phyloP scores from a whole-genome alignment of 1,284 basidiomycete species.

The Marasmius sp. region DNA sequence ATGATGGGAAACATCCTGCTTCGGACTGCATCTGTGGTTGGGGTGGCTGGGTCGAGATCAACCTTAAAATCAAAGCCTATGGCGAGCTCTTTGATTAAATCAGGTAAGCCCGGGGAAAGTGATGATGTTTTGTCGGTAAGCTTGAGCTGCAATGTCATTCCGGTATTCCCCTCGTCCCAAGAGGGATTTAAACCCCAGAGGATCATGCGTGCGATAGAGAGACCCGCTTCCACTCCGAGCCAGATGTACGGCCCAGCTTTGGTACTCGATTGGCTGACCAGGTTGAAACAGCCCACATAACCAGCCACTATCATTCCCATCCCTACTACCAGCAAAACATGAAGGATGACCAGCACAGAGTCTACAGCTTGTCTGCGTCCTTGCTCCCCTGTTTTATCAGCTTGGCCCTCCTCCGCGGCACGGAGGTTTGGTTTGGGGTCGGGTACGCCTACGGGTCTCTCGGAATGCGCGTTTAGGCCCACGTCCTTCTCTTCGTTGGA shows the following conservation, averaged over 20 bases:
- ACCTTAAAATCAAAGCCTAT: too few relatives aligned
- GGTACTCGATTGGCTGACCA: neutral
- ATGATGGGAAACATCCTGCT: neutral
- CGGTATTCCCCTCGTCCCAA: neutral
- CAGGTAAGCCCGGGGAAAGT: too few relatives aligned
- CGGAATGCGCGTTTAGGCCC: neutral
- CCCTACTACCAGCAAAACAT: neutral
- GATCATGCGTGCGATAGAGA: neutral
- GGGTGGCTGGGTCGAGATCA: too few relatives aligned
- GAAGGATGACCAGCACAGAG: neutral
- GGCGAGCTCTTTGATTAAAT: too few relatives aligned
- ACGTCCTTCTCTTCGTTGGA: neutral
- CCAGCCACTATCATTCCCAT: conserved; percentile 1
- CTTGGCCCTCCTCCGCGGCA: neutral
- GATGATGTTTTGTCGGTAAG: neutral
- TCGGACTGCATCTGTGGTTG: too few relatives aligned
- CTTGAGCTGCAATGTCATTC: neutral
- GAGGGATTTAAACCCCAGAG: neutral
- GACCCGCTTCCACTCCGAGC: neutral
- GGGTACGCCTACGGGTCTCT: neutral
- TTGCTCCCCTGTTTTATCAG: neutral
- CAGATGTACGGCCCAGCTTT: neutral
- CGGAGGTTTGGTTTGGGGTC: neutral
- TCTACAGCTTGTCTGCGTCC: too few relatives aligned
- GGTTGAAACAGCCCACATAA: neutral